phyloP scores from a whole-genome alignment of 2,329 filamentous ascomycete genomes.

The Passalora sequoiae region DNA sequence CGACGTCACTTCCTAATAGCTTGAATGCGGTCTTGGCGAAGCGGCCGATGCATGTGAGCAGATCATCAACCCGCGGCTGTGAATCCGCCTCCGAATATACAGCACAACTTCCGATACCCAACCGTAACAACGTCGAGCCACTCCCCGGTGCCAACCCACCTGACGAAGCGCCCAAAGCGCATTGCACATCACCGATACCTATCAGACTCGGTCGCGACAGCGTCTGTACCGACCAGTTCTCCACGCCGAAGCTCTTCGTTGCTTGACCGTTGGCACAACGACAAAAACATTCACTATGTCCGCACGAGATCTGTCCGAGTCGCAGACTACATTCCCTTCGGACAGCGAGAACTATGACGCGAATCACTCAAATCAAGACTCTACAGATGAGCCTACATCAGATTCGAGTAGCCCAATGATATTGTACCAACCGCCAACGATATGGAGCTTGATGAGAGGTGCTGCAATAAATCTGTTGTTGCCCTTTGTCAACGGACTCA shows the following conservation, averaged over 20 bases:
- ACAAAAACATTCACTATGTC: slow-evolving; percentile 43
- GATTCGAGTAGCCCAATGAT: slow-evolving; percentile 65
- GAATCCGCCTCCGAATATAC: background rate
- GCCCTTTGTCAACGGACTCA: slow-evolving; percentile 95
- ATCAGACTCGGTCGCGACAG: no score
- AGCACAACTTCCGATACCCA: no score
- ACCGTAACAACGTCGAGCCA: no score
- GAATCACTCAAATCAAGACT: slow-evolving; percentile 43
- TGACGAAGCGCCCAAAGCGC: background rate
- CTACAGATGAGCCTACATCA: slow-evolving; percentile 55
- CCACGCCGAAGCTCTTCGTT: no score
- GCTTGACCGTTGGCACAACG: no score
- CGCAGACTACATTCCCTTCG: slow-evolving; percentile 70
- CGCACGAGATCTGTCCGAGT: slow-evolving; percentile 56
- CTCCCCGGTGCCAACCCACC: no score
- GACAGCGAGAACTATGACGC: slow-evolving; percentile 79
- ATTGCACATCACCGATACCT: slow-evolving; percentile 3
- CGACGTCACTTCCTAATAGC: no score
- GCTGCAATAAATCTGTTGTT: slow-evolving; percentile 93
- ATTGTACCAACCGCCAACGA: slow-evolving; percentile 80
- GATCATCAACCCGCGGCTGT: background rate
- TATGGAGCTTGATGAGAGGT: slow-evolving; percentile 79
- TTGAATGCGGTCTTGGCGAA: slow-evolving; percentile 1
- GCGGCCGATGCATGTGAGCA: background rate
- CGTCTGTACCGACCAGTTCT: no score